Conservation (phyloP, 73 alveolate genomes). For the Paramecium tetraurelia region DNA sequence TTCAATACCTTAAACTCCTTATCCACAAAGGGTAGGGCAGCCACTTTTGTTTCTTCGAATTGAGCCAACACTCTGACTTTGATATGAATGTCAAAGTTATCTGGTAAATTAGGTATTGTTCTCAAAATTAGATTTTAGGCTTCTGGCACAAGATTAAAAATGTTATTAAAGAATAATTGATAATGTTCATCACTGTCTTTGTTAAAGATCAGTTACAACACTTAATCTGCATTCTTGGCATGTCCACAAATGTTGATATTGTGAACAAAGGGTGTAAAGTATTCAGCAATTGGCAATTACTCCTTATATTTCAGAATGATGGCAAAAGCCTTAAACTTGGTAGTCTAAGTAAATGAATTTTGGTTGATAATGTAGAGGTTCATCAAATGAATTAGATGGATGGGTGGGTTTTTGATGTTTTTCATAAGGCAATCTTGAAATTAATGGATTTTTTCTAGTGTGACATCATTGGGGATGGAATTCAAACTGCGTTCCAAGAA, state of each 20-base stretch:
- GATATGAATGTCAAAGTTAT: background rate
- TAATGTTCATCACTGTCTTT: background rate
- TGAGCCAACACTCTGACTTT: constrained; percentile 9
- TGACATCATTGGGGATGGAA: background rate
- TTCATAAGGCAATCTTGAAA: background rate
- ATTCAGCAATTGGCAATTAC: background rate
- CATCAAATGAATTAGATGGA: background rate
- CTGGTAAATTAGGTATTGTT: background rate
- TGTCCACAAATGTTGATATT: constrained; percentile 36
- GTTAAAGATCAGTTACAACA: background rate
- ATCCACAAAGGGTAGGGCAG: background rate
- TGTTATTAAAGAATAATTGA: background rate
- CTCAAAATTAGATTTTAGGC: background rate
- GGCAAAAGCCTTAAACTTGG: background rate
- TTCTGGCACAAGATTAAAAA: background rate
- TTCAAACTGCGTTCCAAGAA: background rate
- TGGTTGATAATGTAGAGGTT: background rate
- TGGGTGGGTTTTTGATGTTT: background rate
- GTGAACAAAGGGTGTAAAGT: background rate
- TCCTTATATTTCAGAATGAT: background rate
- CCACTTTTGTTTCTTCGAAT: background rate
- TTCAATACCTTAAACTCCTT: background rate
- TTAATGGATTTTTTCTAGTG: background rate
- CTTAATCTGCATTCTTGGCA: background rate
- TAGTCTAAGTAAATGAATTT: background rate